phyloP scores from a whole-genome alignment of 179 eudicot genomes.

The Monotropa hypopitys region DNA sequence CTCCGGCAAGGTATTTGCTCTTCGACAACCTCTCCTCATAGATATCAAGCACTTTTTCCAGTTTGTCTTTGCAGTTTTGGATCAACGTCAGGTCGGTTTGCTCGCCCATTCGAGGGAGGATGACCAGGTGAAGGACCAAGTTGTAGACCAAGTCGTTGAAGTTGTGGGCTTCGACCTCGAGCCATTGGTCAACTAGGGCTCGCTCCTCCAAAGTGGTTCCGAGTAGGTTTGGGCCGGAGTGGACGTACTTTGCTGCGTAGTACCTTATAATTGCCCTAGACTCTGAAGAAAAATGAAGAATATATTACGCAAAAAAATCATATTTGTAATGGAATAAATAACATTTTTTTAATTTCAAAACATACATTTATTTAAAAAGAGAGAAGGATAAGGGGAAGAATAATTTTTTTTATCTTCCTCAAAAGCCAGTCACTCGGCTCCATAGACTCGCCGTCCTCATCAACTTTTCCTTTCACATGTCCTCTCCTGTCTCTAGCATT shows the following conservation, averaged over 20 bases:
- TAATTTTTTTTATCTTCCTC: too few species aligned
- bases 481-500: too few species aligned
- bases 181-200: conserved; percentile 67
- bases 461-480: too few species aligned
- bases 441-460: too few species aligned
- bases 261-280: conserved; percentile 75
- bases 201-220: conserved; percentile 38
- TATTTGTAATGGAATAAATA: too few species aligned
- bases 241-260: conserved; percentile 38
- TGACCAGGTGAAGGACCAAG: conserved; percentile 35
- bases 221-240: conserved; percentile 26
- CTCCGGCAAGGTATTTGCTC: conserved; percentile 49
- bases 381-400: too few species aligned
- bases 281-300: conserved; percentile 28
- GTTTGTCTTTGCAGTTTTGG: conserved; percentile 24
- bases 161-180: conserved; percentile 64
- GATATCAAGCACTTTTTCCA: conserved; percentile 50
- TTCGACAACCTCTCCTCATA: conserved; percentile 46
- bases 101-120: conserved; percentile 38
- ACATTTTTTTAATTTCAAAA: too few species aligned
- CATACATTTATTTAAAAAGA: too few species aligned
- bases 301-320: too few species aligned
- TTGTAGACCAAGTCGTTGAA: conserved; percentile 35
- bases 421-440: too few species aligned
- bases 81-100: conserved; percentile 30